phyloP scores from a whole-genome alignment of 345 rosid genomes.

The Moricandia arvensis region DNA sequence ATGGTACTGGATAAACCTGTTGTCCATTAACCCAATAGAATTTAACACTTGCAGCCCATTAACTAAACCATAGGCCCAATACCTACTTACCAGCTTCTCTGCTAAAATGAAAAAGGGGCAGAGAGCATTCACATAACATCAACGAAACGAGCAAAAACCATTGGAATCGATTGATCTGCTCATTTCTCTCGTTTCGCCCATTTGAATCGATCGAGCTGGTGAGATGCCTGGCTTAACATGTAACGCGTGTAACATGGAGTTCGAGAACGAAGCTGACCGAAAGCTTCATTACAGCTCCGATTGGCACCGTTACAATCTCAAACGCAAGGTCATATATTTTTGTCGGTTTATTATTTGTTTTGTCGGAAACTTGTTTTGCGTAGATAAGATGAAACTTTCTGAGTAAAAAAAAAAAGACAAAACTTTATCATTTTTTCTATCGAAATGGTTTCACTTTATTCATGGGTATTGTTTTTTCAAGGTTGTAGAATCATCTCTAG shows the following conservation, averaged over 20 bases:
- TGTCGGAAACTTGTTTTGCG: neutral
- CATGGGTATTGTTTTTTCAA: neutral
- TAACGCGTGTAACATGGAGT: constrained; percentile 88
- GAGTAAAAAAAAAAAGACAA: neutral
- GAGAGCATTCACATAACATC: neutral
- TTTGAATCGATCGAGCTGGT: neutral
- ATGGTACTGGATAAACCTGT: neutral
- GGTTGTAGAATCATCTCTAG: neutral
- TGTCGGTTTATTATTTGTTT: neutral
- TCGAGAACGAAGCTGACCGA: constrained; percentile 68
- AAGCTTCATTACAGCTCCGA: constrained; percentile 91
- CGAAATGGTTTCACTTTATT: neutral
- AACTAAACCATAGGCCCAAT: neutral
- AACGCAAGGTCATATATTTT: constrained; percentile 69
- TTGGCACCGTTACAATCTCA: constrained; percentile 98
- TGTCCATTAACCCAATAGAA: neutral
- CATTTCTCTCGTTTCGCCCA: neutral
- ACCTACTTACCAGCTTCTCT: neutral
- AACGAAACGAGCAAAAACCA: neutral
- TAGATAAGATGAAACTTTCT: neutral
- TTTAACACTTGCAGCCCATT: neutral
- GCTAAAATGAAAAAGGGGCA: neutral
- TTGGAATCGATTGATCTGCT: neutral
- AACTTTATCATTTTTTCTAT: neutral
- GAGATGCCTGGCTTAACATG: constrained; percentile 77